A percentile compares a stretch with the other conserved stretches of the same genome.
These are phyloP conservation scores for Globisporangium irregulare DNA, from an alignment of 352 stramenopile species.

Conservation along the genomic window DNA sequence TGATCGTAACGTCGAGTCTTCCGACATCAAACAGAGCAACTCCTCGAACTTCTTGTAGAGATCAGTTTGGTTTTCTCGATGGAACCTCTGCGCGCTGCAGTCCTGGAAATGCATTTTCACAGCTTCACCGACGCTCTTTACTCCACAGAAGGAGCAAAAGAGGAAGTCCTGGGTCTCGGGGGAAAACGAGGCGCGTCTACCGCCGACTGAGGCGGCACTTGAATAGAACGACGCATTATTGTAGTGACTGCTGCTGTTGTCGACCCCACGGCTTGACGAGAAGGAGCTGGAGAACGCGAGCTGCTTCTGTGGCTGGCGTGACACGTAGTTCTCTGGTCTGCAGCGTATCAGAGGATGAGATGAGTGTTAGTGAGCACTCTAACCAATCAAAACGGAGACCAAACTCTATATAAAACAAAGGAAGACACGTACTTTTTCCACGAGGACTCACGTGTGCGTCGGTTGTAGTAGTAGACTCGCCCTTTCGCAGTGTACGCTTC, in stretches of 20 bases:
- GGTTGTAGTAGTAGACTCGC: constrained; percentile 89
- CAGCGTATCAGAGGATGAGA: not conserved
- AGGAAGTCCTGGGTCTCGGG: constrained; percentile 37
- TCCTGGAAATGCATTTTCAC: constrained; percentile 44
- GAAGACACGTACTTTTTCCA: constrained; percentile 63
- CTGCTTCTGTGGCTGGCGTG: constrained; percentile 9
- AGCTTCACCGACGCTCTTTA: constrained; percentile 31
- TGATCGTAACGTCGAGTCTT: constrained; percentile 56
- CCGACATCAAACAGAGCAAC: constrained; percentile 57
- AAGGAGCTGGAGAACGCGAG: constrained; percentile 8
- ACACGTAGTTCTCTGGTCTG: constrained; percentile 19
- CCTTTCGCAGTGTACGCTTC: constrained; percentile 83
- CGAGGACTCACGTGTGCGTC: constrained; percentile 77
- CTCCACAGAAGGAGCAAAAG: constrained; percentile 79
- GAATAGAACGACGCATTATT: constrained; percentile 14
- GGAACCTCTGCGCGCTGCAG: constrained; percentile 44
- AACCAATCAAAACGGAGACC: not conserved
- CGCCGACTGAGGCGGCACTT: not conserved
- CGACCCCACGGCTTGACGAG: constrained; percentile 14
- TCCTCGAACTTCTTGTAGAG: constrained; percentile 67
- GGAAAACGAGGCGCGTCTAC: not conserved
- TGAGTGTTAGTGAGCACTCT: not conserved
- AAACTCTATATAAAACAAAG: not conserved
- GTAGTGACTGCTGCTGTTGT: constrained; percentile 29
- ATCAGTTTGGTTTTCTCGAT: constrained; percentile 54